Evolutionary conservation across 202 grass and related monocot genomes (phyloP), one percentile per base, ranked within the genome.

Genomic region (Carex arenaria): DNA sequence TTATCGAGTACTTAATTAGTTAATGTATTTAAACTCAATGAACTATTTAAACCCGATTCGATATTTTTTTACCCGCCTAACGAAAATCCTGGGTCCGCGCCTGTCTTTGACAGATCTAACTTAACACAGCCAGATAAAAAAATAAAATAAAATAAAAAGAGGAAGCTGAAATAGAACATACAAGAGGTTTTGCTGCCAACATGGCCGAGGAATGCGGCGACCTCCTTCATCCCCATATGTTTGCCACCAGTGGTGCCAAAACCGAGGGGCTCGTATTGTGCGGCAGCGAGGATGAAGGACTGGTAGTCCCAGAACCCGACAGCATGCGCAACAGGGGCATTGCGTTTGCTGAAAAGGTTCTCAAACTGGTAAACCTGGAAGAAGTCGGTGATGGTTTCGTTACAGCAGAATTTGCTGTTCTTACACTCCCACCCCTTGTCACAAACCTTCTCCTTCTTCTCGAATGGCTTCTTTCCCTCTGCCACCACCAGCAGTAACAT

Each of bases 151-250:
- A n/a, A 26, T 13, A 22, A 47, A 73, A 64, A 69, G 61, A 84
- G 15, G 32, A 59, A 83, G 3, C 4, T 47, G n/a, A 42, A 30
- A 17, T 13, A 9, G 8, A 32, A 18, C 78, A 26, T 87, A 92
- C 90, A 94, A n/a, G 92, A 92, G 4, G 92, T 94, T 78, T 87
- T 90, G 70, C 80, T 82, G 66, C 92, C 90, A 66, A 90, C 88
- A 47, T 94, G 92, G 5, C 86, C 92, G 13, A 94, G 81, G 90
- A 94, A 94, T 26, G 92, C 92, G 34, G 92, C 88, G 61, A 94
- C 72, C 86, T 94, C 92, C 88, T 34, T 94, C 82, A 87, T 70
- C n/a, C 83, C 68, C 78, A 81, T 81, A 40, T 83, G 67, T 67
- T 85, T 92, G 72, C 86, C 88, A 2, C 92, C 90, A 6, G 92